Percentiles rank a stretch among this genome's conserved stretches.
These are phyloP conservation scores for Millerago galiae DNA, from an alignment of 805 yeast species.

Conservation along the genomic window DNA sequence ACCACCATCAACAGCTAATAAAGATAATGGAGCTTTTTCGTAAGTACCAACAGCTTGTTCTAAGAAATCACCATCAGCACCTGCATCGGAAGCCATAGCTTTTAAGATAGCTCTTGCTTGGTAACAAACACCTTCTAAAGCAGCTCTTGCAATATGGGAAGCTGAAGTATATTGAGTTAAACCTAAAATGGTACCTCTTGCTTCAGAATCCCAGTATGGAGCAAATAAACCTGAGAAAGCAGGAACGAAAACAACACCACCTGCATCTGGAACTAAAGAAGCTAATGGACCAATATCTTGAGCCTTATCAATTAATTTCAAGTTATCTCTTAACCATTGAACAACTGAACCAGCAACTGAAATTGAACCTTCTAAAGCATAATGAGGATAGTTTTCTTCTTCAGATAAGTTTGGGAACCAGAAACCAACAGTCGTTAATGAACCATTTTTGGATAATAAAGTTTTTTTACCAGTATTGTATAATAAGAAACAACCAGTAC, in stretches of 20 bases:
- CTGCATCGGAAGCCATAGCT: slow-evolving; percentile 85
- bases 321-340: slow-evolving; percentile 90
- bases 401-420: slow-evolving; percentile 68
- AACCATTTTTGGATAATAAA: slow-evolving; percentile 69
- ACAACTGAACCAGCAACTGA: slow-evolving; percentile 94
- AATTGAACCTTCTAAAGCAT: slow-evolving; percentile 90
- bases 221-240: slow-evolving; percentile 93
- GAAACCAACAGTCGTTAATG: slow-evolving; percentile 83
- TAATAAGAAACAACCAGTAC: slow-evolving; percentile 89
- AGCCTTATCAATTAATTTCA: slow-evolving; percentile 73
- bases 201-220: slow-evolving; percentile 92
- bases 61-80: slow-evolving; percentile 45
- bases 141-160: slow-evolving; percentile 89
- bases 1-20: slow-evolving; percentile 87
- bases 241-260: slow-evolving; percentile 92
- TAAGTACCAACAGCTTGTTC: slow-evolving; percentile 39
- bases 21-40: slow-evolving; percentile 44
- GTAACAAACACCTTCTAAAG: slow-evolving; percentile 90
- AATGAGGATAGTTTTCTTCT: slow-evolving; percentile 54
- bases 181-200: slow-evolving; percentile 90
- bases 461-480: slow-evolving; percentile 79
- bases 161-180: slow-evolving; percentile 90
- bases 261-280: slow-evolving; percentile 69
- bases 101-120: slow-evolving; percentile 87
- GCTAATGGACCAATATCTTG: slow-evolving; percentile 90